Conservation (phyloP, 441 rosid species). For the Populus hybrid region DNA sequence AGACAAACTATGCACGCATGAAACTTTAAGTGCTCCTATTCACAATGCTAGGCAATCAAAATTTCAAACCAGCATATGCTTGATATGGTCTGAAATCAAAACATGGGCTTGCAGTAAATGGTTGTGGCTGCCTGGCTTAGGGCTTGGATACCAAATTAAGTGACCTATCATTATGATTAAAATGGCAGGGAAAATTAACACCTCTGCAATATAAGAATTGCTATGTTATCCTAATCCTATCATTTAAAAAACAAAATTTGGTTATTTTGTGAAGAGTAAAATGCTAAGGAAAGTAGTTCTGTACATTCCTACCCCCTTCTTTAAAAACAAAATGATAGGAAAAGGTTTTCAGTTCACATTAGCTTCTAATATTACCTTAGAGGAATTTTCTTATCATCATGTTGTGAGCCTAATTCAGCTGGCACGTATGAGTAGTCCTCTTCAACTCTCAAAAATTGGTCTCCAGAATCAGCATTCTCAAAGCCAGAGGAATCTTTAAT, state of each 20-base stretch:
- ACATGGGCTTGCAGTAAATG: neutral
- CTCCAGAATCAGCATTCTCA: slow-evolving; percentile 19
- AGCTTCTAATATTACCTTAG: slow-evolving; percentile 48
- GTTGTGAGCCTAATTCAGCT: slow-evolving; percentile 20
- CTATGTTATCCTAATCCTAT: too few species aligned
- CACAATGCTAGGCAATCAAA: neutral
- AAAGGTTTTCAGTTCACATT: neutral
- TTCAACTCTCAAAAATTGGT: slow-evolving; percentile 20
- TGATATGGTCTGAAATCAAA: neutral
- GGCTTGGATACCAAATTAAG: neutral
- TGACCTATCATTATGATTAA: neutral
- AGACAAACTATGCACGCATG: too few species aligned
- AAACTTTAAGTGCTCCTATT: neutral
- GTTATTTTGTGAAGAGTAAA: too few species aligned
- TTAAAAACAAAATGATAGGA: neutral
- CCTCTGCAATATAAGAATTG: too few species aligned
- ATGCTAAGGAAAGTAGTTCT: too few species aligned
- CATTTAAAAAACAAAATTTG: too few species aligned
- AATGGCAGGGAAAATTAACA: too few species aligned
- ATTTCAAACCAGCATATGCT: neutral
- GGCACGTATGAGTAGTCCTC: slow-evolving; percentile 11
- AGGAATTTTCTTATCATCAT: slow-evolving; percentile 57
- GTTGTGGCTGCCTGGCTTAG: neutral
- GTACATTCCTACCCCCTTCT: neutral
- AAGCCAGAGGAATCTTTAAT: slow-evolving; percentile 30